Percentiles rank a stretch among this genome's conserved stretches.
Evolutionary conservation across 2,329 filamentous ascomycete genomes (phyloP).

Genomic region (Claviceps monticola): DNA sequence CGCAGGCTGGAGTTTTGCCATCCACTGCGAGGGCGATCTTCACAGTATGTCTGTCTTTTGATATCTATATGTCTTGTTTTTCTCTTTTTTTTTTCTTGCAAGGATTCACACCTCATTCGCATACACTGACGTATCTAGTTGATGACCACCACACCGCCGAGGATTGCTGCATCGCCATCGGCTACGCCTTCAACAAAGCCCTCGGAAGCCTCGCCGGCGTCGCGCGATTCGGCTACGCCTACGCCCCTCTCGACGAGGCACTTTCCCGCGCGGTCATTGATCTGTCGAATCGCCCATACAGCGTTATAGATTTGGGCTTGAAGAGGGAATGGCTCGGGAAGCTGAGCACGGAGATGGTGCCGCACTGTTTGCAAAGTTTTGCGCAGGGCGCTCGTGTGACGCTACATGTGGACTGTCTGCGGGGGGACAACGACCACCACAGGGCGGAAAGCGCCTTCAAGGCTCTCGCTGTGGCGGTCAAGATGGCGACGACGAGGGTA

Average conservation of each 20-base stretch:
- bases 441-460: conserved; percentile 95
- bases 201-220: conserved; percentile 69
- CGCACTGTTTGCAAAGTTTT: conserved; percentile 89
- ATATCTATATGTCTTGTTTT: not conserved
- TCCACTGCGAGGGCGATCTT: conserved; percentile 76
- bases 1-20: conserved; percentile 77
- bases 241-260: conserved; percentile 89
- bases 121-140: conserved; percentile 35
- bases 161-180: conserved; percentile 86
- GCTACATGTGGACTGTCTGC: conserved; percentile 85
- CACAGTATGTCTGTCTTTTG: conserved; percentile 49
- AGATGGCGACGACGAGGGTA: conserved; percentile 60
- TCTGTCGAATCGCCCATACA: conserved; percentile 80
- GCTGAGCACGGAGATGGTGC: conserved; percentile 90
- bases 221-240: conserved; percentile 81
- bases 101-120: not conserved
- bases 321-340: conserved; percentile 88
- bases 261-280: conserved; percentile 89
- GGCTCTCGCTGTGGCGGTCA: conserved; percentile 76
- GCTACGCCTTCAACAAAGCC: conserved; percentile 67
- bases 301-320: conserved; percentile 70
- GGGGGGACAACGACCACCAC: conserved; percentile 91
- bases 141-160: conserved; percentile 98
- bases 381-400: conserved; percentile 81
- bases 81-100: not conserved